Percentiles rank a stretch among this genome's conserved stretches.
These are phyloP conservation scores for Curvularia verruculosa DNA, from an alignment of 2,329 filamentous ascomycete species.

Conservation along the genomic window DNA sequence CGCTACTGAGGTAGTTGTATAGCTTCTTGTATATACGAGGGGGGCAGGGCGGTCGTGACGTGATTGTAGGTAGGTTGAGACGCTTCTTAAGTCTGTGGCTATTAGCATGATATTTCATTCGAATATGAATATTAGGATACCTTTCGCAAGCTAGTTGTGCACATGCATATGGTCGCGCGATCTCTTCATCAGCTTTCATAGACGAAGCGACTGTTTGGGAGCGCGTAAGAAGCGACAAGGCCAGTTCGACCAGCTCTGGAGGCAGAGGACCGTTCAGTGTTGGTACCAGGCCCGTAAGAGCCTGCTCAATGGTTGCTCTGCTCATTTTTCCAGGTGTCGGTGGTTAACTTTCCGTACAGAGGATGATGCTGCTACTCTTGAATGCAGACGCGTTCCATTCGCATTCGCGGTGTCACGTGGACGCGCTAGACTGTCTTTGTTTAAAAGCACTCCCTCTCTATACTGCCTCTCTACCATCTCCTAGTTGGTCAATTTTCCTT, in stretches of 20 bases:
- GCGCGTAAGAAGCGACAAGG: slow-evolving; percentile 43
- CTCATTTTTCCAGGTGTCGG: slow-evolving; percentile 22
- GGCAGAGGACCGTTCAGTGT: slow-evolving; percentile 44
- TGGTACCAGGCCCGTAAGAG: slow-evolving; percentile 52
- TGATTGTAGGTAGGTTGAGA: slow-evolving; percentile 44
- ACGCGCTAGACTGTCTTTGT: slow-evolving; percentile 4
- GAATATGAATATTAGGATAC: slow-evolving; percentile 52
- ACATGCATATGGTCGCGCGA: slow-evolving; percentile 47
- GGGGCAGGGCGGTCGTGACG: slow-evolving; percentile 45
- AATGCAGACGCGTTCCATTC: slow-evolving; percentile 12
- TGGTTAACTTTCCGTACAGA: background rate
- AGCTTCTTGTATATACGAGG: slow-evolving; percentile 76
- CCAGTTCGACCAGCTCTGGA: slow-evolving; percentile 41
- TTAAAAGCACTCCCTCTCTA: background rate
- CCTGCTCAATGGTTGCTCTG: slow-evolving; percentile 37
- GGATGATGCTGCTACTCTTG: background rate
- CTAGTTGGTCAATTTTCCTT: background rate
- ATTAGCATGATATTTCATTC: slow-evolving; percentile 36
- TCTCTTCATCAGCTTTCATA: slow-evolving; percentile 47
- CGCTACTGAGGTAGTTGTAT: slow-evolving; percentile 78
- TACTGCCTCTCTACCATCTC: background rate
- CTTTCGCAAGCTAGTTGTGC: slow-evolving; percentile 77
- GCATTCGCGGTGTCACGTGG: slow-evolving; percentile 20
- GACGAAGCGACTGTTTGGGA: slow-evolving; percentile 57
- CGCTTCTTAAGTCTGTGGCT: slow-evolving; percentile 66